These are phyloP conservation scores for Letharia columbiana DNA, from an alignment of 495 filamentous ascomycete genomes.

Conservation along the genomic window DNA sequence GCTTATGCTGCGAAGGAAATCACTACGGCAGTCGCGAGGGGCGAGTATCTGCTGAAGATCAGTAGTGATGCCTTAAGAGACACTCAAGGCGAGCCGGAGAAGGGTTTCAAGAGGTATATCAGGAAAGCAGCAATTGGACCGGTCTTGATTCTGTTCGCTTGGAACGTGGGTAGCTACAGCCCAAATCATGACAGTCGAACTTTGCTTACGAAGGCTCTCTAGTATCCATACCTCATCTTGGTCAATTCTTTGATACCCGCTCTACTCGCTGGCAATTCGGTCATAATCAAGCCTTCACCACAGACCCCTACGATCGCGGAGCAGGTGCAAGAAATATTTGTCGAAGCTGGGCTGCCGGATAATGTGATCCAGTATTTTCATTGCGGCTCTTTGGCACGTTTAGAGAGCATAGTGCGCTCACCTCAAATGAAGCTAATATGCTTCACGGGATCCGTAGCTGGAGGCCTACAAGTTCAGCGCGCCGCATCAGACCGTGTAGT, in stretches of 20 bases:
- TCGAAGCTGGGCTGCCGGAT: slow-evolving; percentile 65
- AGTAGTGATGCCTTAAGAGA: slow-evolving; percentile 49
- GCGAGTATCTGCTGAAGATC: slow-evolving; percentile 72
- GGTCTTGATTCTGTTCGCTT: slow-evolving; percentile 81
- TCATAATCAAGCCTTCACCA: slow-evolving; percentile 87
- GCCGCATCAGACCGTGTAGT: slow-evolving; percentile 73
- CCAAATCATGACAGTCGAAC: background rate
- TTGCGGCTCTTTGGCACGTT: slow-evolving; percentile 59
- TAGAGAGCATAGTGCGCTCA: slow-evolving; percentile 65
- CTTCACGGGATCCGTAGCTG: slow-evolving; percentile 89
- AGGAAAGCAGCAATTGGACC: slow-evolving; percentile 77
- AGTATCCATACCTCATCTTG: slow-evolving; percentile 90
- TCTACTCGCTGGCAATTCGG: slow-evolving; percentile 74
- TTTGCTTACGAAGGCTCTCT: slow-evolving; percentile 15
- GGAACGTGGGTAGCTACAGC: slow-evolving; percentile 52
- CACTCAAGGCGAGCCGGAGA: slow-evolving; percentile 69
- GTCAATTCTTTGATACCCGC: slow-evolving; percentile 87
- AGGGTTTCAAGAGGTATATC: slow-evolving; percentile 83
- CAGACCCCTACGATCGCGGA: slow-evolving; percentile 89
- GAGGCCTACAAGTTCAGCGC: slow-evolving; percentile 75
- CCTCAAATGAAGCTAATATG: slow-evolving; percentile 68
- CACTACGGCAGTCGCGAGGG: slow-evolving; percentile 68
- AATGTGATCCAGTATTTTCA: slow-evolving; percentile 87
- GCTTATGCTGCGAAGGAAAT: slow-evolving; percentile 76
- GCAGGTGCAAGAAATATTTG: slow-evolving; percentile 65